Base-by-base conservation (phyloP, 202 grass and related monocot genomes). In the Setaria viridis region DNA sequence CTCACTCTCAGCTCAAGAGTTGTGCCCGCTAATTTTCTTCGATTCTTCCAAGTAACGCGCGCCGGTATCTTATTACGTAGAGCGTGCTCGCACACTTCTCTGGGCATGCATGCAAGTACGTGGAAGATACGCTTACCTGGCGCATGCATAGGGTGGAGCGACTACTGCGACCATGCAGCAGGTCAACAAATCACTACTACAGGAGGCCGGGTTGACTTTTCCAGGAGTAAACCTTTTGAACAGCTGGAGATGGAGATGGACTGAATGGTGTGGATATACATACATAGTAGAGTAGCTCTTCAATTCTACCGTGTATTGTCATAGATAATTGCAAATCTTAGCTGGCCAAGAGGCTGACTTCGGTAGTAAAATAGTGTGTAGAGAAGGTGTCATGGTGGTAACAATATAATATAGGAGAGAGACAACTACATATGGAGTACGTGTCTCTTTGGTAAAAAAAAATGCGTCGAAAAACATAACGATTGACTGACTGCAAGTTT, bases 71-170 rank as follows among this genome's bases (percentile, higher is more conserved):
- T 25, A 46, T 10, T 13, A 25, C 41, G 67, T 46, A 70, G 37
- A 70, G 67, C 67, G 67, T 70, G 67, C 41, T 45, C 19, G 67
- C 67, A 46, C 67, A 25, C 19, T 70, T 47, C 67, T 46, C 66
- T 41, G 41, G 41, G 67, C 41, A 70, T 0, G 42, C 42, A 47
- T 21, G 67, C 17, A 70, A 45, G 41, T 70, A 43, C 39, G 67
- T 70, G 67, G 67, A 70, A 46, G 41, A 46, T 25, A n/a, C 19
- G 41, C 67, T 70, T 70, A 46, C 41, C 67, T 70, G 67, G 41
- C 39, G 9, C 20, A 46, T 70, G 39, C 67, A 45, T 69, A 1
- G 64, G 30, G 33, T 14, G 30, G 62, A 34, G 62, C 29, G 58
- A 60, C 57, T 6, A 58, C 20, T 5, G 3, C 34, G 2, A 35